These are phyloP conservation scores for Syzygium grande DNA, from an alignment of 345 rosid species.

Conservation along the genomic window DNA sequence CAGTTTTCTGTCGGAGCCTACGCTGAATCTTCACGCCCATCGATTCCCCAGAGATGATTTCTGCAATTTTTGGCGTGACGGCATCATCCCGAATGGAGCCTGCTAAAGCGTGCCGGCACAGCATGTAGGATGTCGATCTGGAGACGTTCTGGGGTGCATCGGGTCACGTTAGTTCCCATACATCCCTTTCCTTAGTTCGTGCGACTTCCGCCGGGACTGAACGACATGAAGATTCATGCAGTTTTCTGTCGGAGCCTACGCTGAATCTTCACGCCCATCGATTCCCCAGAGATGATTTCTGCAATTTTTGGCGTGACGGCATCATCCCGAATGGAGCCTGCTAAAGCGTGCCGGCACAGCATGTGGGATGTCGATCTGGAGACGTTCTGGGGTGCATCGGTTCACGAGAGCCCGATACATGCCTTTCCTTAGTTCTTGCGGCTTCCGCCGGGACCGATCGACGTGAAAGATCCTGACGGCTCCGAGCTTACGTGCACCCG, in stretches of 20 bases:
- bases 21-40: too few relatives aligned
- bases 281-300: neutral
- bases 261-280: neutral
- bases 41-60: neutral
- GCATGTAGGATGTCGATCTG: neutral
- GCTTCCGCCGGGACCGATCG: neutral
- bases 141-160: neutral
- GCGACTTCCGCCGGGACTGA: neutral
- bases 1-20: neutral
- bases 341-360: neutral
- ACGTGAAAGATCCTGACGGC: neutral
- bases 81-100: neutral
- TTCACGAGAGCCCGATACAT: neutral
- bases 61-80: neutral
- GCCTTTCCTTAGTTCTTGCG: neutral
- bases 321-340: neutral
- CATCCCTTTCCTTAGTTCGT: neutral
- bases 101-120: neutral
- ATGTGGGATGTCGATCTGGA: neutral
- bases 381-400: neutral
- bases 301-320: neutral
- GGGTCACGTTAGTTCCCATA: neutral
- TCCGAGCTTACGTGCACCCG: neutral
- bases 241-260: neutral
- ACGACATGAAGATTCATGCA: neutral